Conservation (phyloP, 805 yeast species). For the Myxozyma geophila region DNA sequence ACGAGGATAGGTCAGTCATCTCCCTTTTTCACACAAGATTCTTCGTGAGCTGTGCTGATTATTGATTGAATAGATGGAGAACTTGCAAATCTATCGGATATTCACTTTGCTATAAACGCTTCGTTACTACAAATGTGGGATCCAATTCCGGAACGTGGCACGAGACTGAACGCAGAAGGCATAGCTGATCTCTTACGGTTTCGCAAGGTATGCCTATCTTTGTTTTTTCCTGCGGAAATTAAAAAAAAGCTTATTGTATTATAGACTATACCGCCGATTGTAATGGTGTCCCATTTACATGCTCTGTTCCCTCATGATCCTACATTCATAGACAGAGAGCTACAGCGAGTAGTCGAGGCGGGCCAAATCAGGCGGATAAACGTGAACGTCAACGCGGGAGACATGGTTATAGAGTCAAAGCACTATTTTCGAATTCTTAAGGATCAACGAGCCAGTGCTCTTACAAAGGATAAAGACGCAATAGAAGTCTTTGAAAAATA, state of each 20-base stretch:
- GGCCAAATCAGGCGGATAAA: conserved; percentile 42
- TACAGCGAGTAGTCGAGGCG: conserved; percentile 36
- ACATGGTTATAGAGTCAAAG: conserved; percentile 42
- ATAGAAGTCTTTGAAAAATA: conserved; percentile 17
- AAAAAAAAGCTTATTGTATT: background rate
- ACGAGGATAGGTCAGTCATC: conserved; percentile 22
- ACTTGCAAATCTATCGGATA: conserved; percentile 30
- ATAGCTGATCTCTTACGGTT: conserved; percentile 40
- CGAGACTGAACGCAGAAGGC: conserved; percentile 37
- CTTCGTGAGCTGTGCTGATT: background rate
- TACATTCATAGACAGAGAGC: conserved; percentile 46
- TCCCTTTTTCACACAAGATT: background rate
- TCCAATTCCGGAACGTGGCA: conserved; percentile 43
- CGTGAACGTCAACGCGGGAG: conserved; percentile 44
- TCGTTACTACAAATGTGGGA: conserved; percentile 43
- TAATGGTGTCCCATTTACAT: conserved; percentile 44
- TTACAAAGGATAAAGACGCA: background rate
- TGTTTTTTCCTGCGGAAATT: background rate
- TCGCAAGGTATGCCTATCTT: conserved; percentile 34
- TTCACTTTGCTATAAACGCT: conserved; percentile 38
- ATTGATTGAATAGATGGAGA: conserved; percentile 20
- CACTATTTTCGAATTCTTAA: conserved; percentile 34
- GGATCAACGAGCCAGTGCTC: background rate
- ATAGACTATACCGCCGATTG: conserved; percentile 42
- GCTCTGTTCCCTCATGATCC: conserved; percentile 46